phyloP scores from a whole-genome alignment of 2,329 filamentous ascomycete genomes.

The Ascochyta lentis region DNA sequence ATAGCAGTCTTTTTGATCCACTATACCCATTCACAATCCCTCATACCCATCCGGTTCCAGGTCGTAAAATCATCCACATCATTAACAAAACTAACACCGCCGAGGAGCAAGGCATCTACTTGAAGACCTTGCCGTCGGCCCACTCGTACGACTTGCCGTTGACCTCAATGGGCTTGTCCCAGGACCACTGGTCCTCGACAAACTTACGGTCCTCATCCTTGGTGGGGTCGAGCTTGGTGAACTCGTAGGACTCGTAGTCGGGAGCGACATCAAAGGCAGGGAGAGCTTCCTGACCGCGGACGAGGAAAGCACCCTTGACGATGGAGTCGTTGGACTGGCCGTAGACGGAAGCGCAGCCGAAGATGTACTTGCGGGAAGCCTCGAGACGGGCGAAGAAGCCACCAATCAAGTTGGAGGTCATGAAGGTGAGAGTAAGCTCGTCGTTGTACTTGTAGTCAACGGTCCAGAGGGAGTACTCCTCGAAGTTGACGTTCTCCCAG shows the following conservation, averaged over 20 bases:
- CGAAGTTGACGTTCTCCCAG: constrained; percentile 94
- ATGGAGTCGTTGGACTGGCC: constrained; percentile 87
- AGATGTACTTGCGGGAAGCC: constrained; percentile 96
- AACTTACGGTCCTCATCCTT: constrained; percentile 85
- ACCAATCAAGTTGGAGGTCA: constrained; percentile 97
- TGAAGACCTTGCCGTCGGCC: constrained; percentile 98
- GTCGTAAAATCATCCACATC: constrained; percentile 46
- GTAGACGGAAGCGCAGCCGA: constrained; percentile 88
- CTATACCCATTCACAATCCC: constrained; percentile 35
- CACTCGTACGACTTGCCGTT: constrained; percentile 88
- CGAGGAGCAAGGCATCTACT: constrained; percentile 66
- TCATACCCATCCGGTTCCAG: constrained; percentile 39
- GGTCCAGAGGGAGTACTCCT: constrained; percentile 95
- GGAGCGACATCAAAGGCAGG: constrained; percentile 96
- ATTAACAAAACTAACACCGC: constrained; percentile 33
- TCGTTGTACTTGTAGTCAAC: constrained; percentile 99
- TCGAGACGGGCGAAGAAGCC: constrained; percentile 98
- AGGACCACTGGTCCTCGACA: constrained; percentile 86
- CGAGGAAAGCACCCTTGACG: constrained; percentile 90
- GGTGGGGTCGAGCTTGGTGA: constrained; percentile 92
- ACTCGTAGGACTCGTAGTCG: constrained; percentile 95
- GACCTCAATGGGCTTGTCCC: constrained; percentile 83
- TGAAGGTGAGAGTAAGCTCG: constrained; percentile 96
- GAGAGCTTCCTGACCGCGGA: constrained; percentile 85
- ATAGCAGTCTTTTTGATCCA: constrained; percentile 36